Conservation (phyloP, 495 filamentous ascomycete species). For the Penicillium parvum region DNA sequence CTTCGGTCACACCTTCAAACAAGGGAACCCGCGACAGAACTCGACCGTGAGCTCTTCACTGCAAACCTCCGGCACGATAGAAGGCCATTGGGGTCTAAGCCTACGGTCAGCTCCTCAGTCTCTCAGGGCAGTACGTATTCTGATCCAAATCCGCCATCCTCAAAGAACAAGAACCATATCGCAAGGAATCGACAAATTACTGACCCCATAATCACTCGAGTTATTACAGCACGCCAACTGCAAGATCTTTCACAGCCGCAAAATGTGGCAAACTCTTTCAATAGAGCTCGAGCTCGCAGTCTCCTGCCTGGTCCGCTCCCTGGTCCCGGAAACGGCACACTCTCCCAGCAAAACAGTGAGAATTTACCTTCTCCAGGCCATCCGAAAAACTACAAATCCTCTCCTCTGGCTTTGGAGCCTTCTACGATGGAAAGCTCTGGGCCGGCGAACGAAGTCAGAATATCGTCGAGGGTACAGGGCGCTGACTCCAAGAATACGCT, state of each 20-base stretch:
- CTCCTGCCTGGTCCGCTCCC: not conserved
- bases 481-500: not conserved
- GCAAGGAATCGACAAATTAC: not conserved
- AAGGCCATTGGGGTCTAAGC: not conserved
- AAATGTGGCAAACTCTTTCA: not conserved
- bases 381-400: slow-evolving; percentile 30
- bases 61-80: slow-evolving; percentile 24
- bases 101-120: not conserved
- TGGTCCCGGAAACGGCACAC: not conserved
- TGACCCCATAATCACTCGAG: not conserved
- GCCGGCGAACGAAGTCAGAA: not conserved
- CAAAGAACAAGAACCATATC: not conserved
- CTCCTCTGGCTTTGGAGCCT: slow-evolving; percentile 29
- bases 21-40: slow-evolving; percentile 8
- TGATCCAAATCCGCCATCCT: not conserved
- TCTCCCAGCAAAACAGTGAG: too few species aligned
- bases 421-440: slow-evolving; percentile 7
- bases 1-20: not conserved
- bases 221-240: slow-evolving; percentile 5
- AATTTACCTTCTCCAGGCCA: slow-evolving; percentile 13
- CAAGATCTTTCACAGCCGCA: not conserved
- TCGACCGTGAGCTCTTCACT: slow-evolving; percentile 31
- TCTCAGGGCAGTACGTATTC: not conserved
- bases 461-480: not conserved
- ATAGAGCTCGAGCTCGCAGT: not conserved